Base-by-base conservation (phyloP, 345 rosid species). In the Lagerstroemia speciosa region DNA sequence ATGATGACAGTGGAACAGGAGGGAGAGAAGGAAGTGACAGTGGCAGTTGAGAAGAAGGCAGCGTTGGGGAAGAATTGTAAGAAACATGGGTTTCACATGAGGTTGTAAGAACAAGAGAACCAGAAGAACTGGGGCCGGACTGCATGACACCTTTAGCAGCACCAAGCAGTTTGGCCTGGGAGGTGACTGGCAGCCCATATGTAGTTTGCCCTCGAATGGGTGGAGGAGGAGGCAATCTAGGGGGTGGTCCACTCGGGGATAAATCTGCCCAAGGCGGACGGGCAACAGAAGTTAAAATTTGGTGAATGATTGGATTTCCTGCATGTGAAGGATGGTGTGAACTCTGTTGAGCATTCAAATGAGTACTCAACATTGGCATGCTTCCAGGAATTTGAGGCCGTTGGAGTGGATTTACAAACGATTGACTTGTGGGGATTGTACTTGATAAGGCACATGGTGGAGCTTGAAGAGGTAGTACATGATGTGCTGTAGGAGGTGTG, bases 281-380 rank as follows among this genome's bases (percentile, higher is more conserved):
- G 40, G 48, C 71, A 50, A 37, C 64, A 65, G 64, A 64, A 37
- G 68, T 72, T 20, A 80, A 74, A 48, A 57, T 52, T 33, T 38
- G 78, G 66, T 65, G 77, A 57, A 65, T 31, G 62, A 71, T 75
- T 19, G 66, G 79, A 37, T 26, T 72, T 72, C 77, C 81, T 62
- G 69, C 64, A 69, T 69, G 73, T 24, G 73, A 69, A 72, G 78
- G 43, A 22, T 62, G 62, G 12, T 52, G 77, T 26, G 72, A 58
- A 36, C 68, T 81, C 10, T 67, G 81, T 66, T 76, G 93, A 43
- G 75, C 69, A 68, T 75, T 69, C 24, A 67, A 41, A 65, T 79
- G 79, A 19, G 68, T n/a, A 46, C 53, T 71, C 2, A 78, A 67
- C 67, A 82, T 27, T 5, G 67, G 36, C 48, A 76, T 29, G 53